phyloP scores from a whole-genome alignment of 495 filamentous ascomycete genomes.

The Podospora pseudocomata region DNA sequence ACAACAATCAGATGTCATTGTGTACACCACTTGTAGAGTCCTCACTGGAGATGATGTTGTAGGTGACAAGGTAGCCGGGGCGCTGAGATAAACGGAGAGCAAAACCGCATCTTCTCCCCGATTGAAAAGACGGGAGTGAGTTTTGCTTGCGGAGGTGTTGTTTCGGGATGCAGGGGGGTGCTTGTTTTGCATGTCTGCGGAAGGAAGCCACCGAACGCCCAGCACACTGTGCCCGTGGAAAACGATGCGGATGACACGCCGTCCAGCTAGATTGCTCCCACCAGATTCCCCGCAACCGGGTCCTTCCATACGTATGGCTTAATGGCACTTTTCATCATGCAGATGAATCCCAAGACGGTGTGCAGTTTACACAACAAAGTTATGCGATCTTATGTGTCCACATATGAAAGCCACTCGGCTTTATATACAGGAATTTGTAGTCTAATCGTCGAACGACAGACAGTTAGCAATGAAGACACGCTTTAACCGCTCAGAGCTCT shows the following conservation, averaged over 20 bases:
- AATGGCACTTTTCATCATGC: background rate
- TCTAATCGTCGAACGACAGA: background rate
- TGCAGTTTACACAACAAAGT: background rate
- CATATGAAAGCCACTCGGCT: background rate
- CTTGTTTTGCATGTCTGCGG: background rate
- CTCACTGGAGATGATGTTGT: too few relatives aligned
- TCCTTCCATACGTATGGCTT: background rate
- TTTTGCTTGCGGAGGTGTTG: background rate
- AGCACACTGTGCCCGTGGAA: background rate
- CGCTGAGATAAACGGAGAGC: too few relatives aligned
- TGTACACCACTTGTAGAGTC: background rate
- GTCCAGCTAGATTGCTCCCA: background rate
- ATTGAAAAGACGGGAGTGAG: background rate
- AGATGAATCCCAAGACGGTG: background rate
- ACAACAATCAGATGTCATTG: background rate
- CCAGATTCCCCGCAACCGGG: background rate
- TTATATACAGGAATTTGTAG: background rate
- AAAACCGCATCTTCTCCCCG: too few relatives aligned
- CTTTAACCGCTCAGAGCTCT: background rate
- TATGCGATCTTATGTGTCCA: background rate
- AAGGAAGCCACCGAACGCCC: background rate
- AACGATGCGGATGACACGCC: background rate
- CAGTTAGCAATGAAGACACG: background rate
- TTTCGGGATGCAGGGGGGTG: background rate
- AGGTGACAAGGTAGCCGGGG: too few relatives aligned